phyloP scores from a whole-genome alignment of 768 basidiomycete genomes.

The Exidia glandulosa region DNA sequence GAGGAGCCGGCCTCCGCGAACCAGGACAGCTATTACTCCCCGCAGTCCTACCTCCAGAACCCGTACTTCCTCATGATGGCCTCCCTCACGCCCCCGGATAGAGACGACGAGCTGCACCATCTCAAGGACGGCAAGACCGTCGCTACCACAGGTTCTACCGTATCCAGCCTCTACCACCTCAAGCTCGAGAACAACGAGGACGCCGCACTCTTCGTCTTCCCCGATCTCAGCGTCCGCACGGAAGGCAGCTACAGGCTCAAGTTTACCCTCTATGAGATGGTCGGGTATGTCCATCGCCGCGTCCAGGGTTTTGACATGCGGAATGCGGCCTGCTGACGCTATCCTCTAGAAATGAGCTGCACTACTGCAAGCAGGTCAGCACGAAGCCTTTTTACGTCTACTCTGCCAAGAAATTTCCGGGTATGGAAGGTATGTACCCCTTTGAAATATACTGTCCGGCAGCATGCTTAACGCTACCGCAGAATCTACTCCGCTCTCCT shows the following conservation, averaged over 20 bases:
- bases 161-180: conserved; percentile 83
- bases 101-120: conserved; percentile 83
- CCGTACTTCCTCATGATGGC: conserved; percentile 97
- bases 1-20: conserved; percentile 23
- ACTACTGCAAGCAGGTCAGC: conserved; percentile 83
- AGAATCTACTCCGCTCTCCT: conserved; percentile 86
- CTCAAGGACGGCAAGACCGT: conserved; percentile 85
- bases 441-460: background rate
- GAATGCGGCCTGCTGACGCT: background rate
- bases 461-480: background rate
- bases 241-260: conserved; percentile 84
- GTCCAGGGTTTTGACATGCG: conserved; percentile 2
- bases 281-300: conserved; percentile 49
- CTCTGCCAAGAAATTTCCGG: conserved; percentile 93
- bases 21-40: conserved; percentile 29
- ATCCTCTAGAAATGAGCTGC: conserved; percentile 57
- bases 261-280: conserved; percentile 78
- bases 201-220: conserved; percentile 94
- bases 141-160: conserved; percentile 84
- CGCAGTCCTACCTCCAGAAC: conserved; percentile 67
- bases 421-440: conserved; percentile 72
- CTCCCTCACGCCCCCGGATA: conserved; percentile 77
- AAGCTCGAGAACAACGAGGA: conserved; percentile 62
- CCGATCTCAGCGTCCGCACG: conserved; percentile 83
- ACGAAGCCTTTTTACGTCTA: conserved; percentile 89